phyloP scores from a whole-genome alignment of 306 rosid species.

The Gynostemma pentaphyllum region DNA sequence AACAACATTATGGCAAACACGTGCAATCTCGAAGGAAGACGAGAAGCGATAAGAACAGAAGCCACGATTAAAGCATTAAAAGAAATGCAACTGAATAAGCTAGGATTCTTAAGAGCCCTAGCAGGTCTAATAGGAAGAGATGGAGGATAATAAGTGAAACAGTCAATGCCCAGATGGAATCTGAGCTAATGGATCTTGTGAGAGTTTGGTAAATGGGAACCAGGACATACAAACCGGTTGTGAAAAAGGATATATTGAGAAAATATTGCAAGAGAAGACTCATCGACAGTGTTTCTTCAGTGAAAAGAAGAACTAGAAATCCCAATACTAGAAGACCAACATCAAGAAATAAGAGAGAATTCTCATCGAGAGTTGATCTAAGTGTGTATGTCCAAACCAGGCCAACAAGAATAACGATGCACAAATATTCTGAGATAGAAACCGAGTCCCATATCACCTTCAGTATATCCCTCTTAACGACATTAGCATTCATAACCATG shows the following conservation, averaged over 20 bases:
- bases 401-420: conserved; percentile 70
- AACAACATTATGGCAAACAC: conserved; percentile 76
- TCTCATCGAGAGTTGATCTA: conserved; percentile 56
- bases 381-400: conserved; percentile 80
- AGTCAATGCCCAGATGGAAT: conserved; percentile 75
- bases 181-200: conserved; percentile 84
- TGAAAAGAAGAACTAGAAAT: conserved; percentile 52
- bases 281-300: conserved; percentile 71
- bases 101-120: conserved; percentile 49
- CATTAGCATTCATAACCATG: conserved; percentile 87
- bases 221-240: conserved; percentile 57
- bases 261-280: conserved; percentile 51
- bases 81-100: conserved; percentile 69
- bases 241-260: conserved; percentile 63
- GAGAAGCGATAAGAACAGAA: conserved; percentile 76
- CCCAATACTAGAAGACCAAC: conserved; percentile 63
- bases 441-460: conserved; percentile 79
- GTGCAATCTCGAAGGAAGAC: conserved; percentile 76
- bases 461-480: conserved; percentile 64
- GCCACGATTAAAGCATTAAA: conserved; percentile 84
- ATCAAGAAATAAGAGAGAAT: conserved; percentile 54
- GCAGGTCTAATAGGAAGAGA: conserved; percentile 59
- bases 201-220: conserved; percentile 91
- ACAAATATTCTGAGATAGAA: conserved; percentile 79
- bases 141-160: conserved; percentile 63